phyloP scores from a whole-genome alignment of 768 basidiomycete species.

The Lentinus tigrinus region DNA sequence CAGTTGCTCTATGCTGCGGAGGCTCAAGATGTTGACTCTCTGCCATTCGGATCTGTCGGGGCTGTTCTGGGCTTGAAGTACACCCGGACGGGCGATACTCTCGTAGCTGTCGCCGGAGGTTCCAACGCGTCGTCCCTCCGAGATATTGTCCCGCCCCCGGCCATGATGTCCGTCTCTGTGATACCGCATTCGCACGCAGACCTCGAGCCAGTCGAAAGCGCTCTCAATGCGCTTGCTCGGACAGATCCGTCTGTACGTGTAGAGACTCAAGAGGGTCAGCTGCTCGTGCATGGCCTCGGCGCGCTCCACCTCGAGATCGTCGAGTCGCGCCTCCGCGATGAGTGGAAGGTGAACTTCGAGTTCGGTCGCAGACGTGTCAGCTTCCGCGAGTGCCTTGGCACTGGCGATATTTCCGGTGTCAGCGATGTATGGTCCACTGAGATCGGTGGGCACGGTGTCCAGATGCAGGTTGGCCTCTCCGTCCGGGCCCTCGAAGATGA shows the following conservation, averaged over 20 bases:
- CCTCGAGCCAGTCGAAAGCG: slow-evolving; percentile 72
- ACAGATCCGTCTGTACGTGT: slow-evolving; percentile 88
- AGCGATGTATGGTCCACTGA: slow-evolving; percentile 61
- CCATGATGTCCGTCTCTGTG: slow-evolving; percentile 83
- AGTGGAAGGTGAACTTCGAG: slow-evolving; percentile 78
- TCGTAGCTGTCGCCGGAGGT: slow-evolving; percentile 51
- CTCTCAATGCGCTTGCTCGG: slow-evolving; percentile 68
- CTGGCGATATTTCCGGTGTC: slow-evolving; percentile 26
- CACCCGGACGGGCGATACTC: slow-evolving; percentile 86
- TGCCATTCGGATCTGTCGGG: slow-evolving; percentile 81
- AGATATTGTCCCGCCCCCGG: slow-evolving; percentile 73
- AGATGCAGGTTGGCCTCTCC: slow-evolving; percentile 52
- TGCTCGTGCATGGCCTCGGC: slow-evolving; percentile 81
- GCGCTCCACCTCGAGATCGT: slow-evolving; percentile 88
- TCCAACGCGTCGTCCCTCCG: slow-evolving; percentile 43
- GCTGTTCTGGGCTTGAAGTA: slow-evolving; percentile 80
- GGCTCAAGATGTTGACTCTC: slow-evolving; percentile 70
- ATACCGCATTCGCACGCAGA: slow-evolving; percentile 81
- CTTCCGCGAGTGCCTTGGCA: slow-evolving; percentile 64
- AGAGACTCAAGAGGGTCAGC: slow-evolving; percentile 79
- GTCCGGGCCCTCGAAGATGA: slow-evolving; percentile 52
- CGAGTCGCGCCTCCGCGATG: slow-evolving; percentile 74
- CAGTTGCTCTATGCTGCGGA: slow-evolving; percentile 78
- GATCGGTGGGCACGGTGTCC: slow-evolving; percentile 52
- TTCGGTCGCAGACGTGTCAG: slow-evolving; percentile 76